A percentile compares a stretch with the other conserved stretches of the same genome.
These are phyloP conservation scores for Trichophyton schoenleinii DNA, from an alignment of 2,329 filamentous ascomycete genomes.

Conservation along the genomic window DNA sequence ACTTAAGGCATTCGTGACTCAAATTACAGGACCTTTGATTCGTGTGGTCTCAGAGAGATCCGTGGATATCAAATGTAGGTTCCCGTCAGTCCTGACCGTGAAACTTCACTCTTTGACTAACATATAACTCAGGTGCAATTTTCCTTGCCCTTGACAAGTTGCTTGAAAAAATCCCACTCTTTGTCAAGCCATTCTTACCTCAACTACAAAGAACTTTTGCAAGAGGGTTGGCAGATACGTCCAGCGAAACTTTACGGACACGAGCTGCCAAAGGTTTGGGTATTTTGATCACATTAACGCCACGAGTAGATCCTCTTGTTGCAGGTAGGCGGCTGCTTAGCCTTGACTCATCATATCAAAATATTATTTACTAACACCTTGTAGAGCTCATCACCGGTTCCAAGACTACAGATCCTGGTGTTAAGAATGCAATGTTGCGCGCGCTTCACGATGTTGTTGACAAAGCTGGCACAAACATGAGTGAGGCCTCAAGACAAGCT, in stretches of 20 bases:
- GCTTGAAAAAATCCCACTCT: conserved; percentile 88
- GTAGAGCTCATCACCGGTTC: conserved; percentile 83
- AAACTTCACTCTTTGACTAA: conserved; percentile 14
- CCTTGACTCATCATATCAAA: not conserved
- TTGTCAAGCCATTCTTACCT: conserved; percentile 91
- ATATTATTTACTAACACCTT: conserved; percentile 17
- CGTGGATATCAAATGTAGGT: conserved; percentile 68
- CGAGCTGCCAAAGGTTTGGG: conserved; percentile 88
- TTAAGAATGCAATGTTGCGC: conserved; percentile 92
- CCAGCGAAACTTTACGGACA: conserved; percentile 74
- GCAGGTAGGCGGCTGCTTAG: conserved; percentile 29
- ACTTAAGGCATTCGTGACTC: conserved; percentile 87
- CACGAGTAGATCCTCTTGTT: conserved; percentile 88
- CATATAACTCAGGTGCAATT: conserved; percentile 55
- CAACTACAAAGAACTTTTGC: conserved; percentile 95
- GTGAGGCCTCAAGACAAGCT: conserved; percentile 72
- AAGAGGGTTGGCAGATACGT: conserved; percentile 83
- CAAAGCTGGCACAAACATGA: conserved; percentile 91
- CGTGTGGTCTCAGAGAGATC: conserved; percentile 94
- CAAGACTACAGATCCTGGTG: conserved; percentile 74
- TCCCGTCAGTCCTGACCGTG: not conserved
- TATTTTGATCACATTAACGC: conserved; percentile 88
- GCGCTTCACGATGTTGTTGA: conserved; percentile 91
- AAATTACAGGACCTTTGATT: conserved; percentile 94
- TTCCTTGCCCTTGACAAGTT: conserved; percentile 88